Base-by-base conservation (phyloP, 78 protist species). In the Dictyostelium intermedium region DNA sequence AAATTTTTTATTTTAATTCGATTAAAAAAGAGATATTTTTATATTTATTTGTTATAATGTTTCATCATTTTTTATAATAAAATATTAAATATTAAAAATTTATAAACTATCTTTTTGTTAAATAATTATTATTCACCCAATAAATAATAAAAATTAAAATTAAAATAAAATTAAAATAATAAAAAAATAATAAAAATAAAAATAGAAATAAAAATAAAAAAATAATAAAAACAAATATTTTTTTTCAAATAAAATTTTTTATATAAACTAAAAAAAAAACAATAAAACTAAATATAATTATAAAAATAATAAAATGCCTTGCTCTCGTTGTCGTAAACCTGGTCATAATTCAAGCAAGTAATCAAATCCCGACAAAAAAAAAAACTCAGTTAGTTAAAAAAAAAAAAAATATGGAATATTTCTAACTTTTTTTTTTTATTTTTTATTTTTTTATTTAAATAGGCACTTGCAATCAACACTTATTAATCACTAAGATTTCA, bases 331-430 rank as follows among this genome's bases (percentile, higher is more conserved):
- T 34, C 34, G 79, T 30, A 32, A 20, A 72, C 34, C 45, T 10
- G 79, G 79, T 72, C 79, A 72, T 34, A 72, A 72, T 72, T 72
- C 79, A 34, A 72, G 79, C 34, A 72, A 32, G 79, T 72, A 66
- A 66, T 66, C 35, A 27, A 66, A 66, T 27, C 74, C 35, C 10
- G 35, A 66, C 37, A 11, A 27, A 66, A 25, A 66, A 27, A 10
- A 16, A n/a, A n/a, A n/a, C n/a, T n/a, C n/a, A n/a, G n/a, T n/a
- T n/a, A n/a, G n/a, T n/a, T n/a, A n/a, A 50, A 50, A 50, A 45
- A 45, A 45, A 45, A 45, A 45, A 45, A 45, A 60, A n/a, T n/a
- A n/a, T n/a, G n/a, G n/a, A 6, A 11, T 25, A 66, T 66, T 66
- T 27, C 35, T 25, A 66, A 27, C 37, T 66, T 11, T 66, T 66